Evolutionary conservation across 768 basidiomycete species (phyloP), one percentile per base, ranked within the genome.

Genomic region (Ramaria sp.): DNA sequence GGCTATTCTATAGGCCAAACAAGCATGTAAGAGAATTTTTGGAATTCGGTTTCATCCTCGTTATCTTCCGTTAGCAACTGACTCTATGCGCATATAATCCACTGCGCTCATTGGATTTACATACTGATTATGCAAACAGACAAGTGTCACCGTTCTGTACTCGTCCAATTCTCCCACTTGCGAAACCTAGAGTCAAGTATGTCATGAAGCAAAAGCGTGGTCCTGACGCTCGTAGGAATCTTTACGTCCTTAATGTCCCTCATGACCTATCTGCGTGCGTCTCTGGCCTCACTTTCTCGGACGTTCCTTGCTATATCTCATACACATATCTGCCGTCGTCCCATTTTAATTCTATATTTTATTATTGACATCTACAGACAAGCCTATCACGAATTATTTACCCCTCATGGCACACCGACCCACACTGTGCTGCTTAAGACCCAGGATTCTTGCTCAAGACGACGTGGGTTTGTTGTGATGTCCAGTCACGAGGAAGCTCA

Each of bases 391-490:
- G 37, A 60, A 83, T 4, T 90, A 86, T 61, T 75, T 78, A 50
- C 75, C 71, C 42, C 53, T 13, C 81, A 77, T 59, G 88, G 88
- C 30, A 76, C 70, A 8, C 85, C 90, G 15, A 69, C 76, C 0
- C 88, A 90, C 63, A 83, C 80, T 20, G 88, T 90, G 22, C 87
- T 90, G 49, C 73, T 90, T 18, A 88, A 87, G 1, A 90, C 88
- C 5, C 79, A 88, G 37, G 88, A 90, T 61, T 87, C 85, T 60
- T 82, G 86, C 39, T 89, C 88, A 36, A 79, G 88, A 50, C 78
- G 88, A 48, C 83, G 88, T 37, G 88, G 88, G 1, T 90, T 90
- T 63, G 72, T 90, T 28, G 88, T 90, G 22, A 89, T 90, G 86
- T 79, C 78, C 16, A 70, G 70, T 22, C 79, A 89, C 59, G 77